These are phyloP conservation scores for Coemansia sp. DNA, from an alignment of 192 early-diverging fungal genomes.

Conservation along the genomic window DNA sequence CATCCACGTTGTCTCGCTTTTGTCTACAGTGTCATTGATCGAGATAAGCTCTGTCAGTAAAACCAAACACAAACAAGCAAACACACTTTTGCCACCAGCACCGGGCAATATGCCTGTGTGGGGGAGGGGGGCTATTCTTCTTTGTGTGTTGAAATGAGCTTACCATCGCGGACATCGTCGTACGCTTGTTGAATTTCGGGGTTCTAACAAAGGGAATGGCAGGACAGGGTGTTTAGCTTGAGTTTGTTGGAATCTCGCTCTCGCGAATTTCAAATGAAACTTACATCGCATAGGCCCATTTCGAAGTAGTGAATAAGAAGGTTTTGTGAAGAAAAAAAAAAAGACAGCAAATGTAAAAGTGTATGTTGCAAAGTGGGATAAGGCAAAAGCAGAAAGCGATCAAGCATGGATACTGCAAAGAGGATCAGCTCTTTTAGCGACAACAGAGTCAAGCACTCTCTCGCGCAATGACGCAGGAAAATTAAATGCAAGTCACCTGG, in stretches of 20 bases:
- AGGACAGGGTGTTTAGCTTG: neutral
- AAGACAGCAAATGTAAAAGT: neutral
- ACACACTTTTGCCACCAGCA: too few species aligned
- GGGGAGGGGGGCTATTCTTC: too few species aligned
- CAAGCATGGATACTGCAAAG: too few species aligned
- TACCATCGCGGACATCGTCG: conserved; percentile 59
- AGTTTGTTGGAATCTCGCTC: neutral
- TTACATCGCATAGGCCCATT: conserved; percentile 24
- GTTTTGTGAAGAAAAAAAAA: neutral
- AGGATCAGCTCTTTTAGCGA: too few species aligned
- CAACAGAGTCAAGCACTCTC: too few species aligned
- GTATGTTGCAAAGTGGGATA: too few species aligned
- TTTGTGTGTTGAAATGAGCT: neutral
- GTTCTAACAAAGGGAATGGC: conserved; percentile 29
- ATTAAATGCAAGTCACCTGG: too few species aligned
- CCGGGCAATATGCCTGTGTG: too few species aligned
- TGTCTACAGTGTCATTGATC: conserved; percentile 32
- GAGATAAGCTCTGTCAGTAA: neutral
- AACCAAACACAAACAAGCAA: too few species aligned
- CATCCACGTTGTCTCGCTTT: conserved; percentile 61
- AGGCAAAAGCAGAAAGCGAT: neutral
- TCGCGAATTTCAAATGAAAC: conserved; percentile 4
- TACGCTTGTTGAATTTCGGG: conserved; percentile 53
- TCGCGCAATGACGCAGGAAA: neutral
- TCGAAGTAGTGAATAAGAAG: neutral